Evolutionary conservation across 2,329 filamentous ascomycete species (phyloP), one percentile per base, ranked within the genome.

Genomic region (Drechslerella coelobrocha): DNA sequence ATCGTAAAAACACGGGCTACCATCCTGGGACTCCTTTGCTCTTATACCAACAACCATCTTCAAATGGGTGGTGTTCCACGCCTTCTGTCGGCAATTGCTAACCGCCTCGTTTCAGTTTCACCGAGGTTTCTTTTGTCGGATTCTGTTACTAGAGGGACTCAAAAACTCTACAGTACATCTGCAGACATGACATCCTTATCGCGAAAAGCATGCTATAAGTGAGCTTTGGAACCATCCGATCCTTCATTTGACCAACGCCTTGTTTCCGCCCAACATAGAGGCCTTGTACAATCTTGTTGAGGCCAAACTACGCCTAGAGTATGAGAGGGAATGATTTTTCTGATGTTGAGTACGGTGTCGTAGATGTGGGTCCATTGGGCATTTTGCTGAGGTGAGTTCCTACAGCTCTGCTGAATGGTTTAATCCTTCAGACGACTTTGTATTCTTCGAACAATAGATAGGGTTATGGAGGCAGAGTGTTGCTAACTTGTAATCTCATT

Each of bases 301-400:
- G 57, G 21, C 61, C 47, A 39, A 62, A 37, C 37, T 41, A 50
- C 57, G 52, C 57, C 65, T 53, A 69, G 47, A 62, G 19, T 21
- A 47, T 68, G 61, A 61, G 55, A 51, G 72, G 68, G 61, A 34
- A 59, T 45, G 37, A 53, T 61, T 48, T 62, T 65, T 66, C 55
- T 77, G 81, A 82, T 73, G 81, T 81, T 82, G 77, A 78, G 80
- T 79, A 61, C 72, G 54, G 68, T 66, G 60, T 61, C 61, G 55
- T 79, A 82, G 82, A 79, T 83, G 81, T 78, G 81, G 81, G 76
- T 81, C 82, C 74, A 80, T 83, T 73, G 81, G 82, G 66, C 82
- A 83, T 77, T 84, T 84, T 77, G 83, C 84, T 78, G 76, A 81
- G 72, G 74, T 72, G 21, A 61, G 61, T 88, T 86, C 75, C 37